Evolutionary conservation across 768 basidiomycete genomes (phyloP), one percentile per base, ranked within the genome.

Genomic region (Leucocoprinus sp.): DNA sequence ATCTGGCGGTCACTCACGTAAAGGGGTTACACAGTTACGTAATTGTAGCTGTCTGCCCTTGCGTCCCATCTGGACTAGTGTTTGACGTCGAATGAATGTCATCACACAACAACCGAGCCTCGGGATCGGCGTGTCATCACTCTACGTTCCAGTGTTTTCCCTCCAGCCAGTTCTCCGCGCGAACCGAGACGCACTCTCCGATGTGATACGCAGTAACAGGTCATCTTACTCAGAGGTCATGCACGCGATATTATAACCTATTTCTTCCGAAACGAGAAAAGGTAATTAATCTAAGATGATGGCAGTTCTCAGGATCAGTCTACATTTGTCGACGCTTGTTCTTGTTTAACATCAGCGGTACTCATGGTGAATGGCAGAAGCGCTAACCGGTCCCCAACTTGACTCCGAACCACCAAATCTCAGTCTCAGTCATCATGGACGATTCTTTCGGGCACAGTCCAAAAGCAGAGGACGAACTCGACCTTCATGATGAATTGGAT

Each of bases 341-440:
- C 52, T 55, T 51, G 48, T 51, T 52, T 54, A 48, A 42, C 38
- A 45, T 42, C 43, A 44, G 37, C 49, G 43, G 36, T 26, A 37
- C 51, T 51, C 45, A 44, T 54, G 40, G 49, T 45, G 34, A 42
- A 38, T 44, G 35, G 36, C 43, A 51, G 61, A 51, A 67, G 65
- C 54, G 59, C 63, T 41, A 62, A 57, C 55, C 52, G 63, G 37
- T 23, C 29, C n/a, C 26, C 40, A 64, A 63, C 52, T 64, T 63
- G 55, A 63, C 64, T 51, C 63, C 57, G 43, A 47, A 34, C 57
- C 63, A 39, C 52, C 58, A 43, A 58, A 42, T 55, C 57, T 55
- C 47, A 58, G 51, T 50, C 54, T 60, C 59, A 7, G 57, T 54
- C 8, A 57, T 55, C 31, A 57, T 65, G 59, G 64, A 66, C 36